Base-by-base conservation (phyloP, 495 filamentous ascomycete species). In the Astrothelium macrocarpum region DNA sequence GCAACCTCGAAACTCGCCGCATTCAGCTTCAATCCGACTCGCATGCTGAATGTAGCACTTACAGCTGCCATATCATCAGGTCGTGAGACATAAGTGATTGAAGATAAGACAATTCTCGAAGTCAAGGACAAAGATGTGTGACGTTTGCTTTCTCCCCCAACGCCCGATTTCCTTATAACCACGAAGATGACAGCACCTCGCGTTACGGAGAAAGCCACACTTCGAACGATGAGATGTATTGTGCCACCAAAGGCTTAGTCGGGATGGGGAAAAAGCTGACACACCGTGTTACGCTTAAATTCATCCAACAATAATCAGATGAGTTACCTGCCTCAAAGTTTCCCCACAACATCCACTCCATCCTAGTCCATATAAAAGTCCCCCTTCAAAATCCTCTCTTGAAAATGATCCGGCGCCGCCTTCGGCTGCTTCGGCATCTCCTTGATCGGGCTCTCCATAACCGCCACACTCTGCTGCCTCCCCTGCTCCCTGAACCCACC, bases 331-430 rank as follows among this genome's bases (percentile, higher is more conserved):
- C n/a, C n/a, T n/a, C n/a, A n/a, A n/a, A n/a, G n/a, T n/a, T n/a
- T n/a, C n/a, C n/a, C n/a, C n/a, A n/a, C n/a, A n/a, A n/a, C n/a
- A n/a, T n/a, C n/a, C n/a, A n/a, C n/a, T 39, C 36, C 36, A 7
- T 16, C 36, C 16, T 80, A 98, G 71, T 98, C 94, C 91, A 97
- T 96, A 76, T 91, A 92, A 71, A 98, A 96, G 69, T 98, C 94
- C 34, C 94, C 94, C 75, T 95, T 92, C 64, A 98, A 79, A 67
- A 98, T 97, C 66, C 95, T 84, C 81, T 98, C 94, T 76, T 95
- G 90, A 78, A 97, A 91, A 68, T 85, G 86, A 77, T 98, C 94
- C 16, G 91, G 90, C 72, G 84, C 81, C 72, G 83, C 82, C 53
- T 79, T 73, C 32, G 79, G 74, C 32, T 71, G 67, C 56, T 71